Conservation (phyloP, 2,329 filamentous ascomycete genomes). For the Paramyrothecium sp. region DNA sequence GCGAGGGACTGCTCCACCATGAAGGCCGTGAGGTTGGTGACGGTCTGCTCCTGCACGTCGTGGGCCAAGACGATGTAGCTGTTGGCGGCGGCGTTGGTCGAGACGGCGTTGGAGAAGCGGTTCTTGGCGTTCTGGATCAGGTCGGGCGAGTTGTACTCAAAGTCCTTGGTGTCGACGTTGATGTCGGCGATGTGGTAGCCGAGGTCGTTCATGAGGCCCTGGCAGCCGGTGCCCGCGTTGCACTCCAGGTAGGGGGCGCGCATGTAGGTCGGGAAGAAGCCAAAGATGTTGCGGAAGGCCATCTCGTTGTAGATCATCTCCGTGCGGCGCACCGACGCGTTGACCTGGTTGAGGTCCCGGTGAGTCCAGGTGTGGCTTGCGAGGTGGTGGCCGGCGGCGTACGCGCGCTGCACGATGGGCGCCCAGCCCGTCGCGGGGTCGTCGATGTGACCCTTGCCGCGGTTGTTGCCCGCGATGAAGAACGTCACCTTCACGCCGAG, state of each 20-base stretch:
- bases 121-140: slow-evolving; percentile 47
- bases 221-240: slow-evolving; percentile 35
- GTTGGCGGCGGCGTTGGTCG: slow-evolving; percentile 20
- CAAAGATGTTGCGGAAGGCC: slow-evolving; percentile 39
- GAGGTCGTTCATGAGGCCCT: slow-evolving; percentile 31
- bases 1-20: slow-evolving; percentile 40
- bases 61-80: slow-evolving; percentile 53
- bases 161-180: slow-evolving; percentile 62
- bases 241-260: slow-evolving; percentile 45
- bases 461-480: slow-evolving; percentile 42
- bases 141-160: slow-evolving; percentile 47
- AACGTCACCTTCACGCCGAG: slow-evolving; percentile 34
- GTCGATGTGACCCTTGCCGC: slow-evolving; percentile 40
- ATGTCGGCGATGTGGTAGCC: slow-evolving; percentile 57
- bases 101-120: slow-evolving; percentile 32
- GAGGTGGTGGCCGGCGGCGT: slow-evolving; percentile 42
- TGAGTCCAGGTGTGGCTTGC: slow-evolving; percentile 48
- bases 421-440: slow-evolving; percentile 29
- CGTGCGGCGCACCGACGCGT: slow-evolving; percentile 27
- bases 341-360: slow-evolving; percentile 35
- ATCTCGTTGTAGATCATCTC: slow-evolving; percentile 46
- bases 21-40: slow-evolving; percentile 36
- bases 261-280: slow-evolving; percentile 41
- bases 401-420: slow-evolving; percentile 37
- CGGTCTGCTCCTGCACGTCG: slow-evolving; percentile 49